phyloP scores from a whole-genome alignment of 2,329 filamentous ascomycete species.

The Bisporella sp. region DNA sequence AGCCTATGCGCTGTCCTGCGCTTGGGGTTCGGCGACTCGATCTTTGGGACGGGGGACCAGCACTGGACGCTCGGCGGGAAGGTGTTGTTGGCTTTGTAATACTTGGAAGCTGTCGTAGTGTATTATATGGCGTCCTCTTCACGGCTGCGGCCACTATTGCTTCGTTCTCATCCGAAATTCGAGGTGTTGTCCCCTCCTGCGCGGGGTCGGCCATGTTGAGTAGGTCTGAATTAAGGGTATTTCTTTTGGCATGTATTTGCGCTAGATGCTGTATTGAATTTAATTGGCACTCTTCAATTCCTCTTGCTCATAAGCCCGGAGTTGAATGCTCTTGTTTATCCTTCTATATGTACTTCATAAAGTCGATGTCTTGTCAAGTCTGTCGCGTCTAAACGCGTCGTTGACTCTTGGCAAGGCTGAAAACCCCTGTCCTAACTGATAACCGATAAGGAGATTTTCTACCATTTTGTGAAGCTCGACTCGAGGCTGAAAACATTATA shows the following conservation, averaged over 20 bases:
- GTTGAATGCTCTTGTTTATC: too few species aligned
- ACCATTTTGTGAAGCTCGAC: not conserved
- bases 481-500: not conserved
- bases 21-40: slow-evolving; percentile 21
- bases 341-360: too few species aligned
- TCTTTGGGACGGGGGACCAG: slow-evolving; percentile 21
- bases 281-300: too few species aligned
- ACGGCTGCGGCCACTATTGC: slow-evolving; percentile 4
- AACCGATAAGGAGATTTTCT: not conserved
- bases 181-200: slow-evolving; percentile 15
- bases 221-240: too few species aligned
- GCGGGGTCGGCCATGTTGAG: too few species aligned
- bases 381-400: too few species aligned
- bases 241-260: too few species aligned
- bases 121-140: slow-evolving; percentile 23
- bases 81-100: slow-evolving; percentile 25
- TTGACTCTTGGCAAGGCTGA: not conserved
- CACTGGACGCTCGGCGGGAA: slow-evolving; percentile 23
- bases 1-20: slow-evolving; percentile 21
- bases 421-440: not conserved
- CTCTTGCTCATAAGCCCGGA: too few species aligned
- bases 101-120: slow-evolving; percentile 18
- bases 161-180: slow-evolving; percentile 17
- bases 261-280: too few species aligned
- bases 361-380: too few species aligned